phyloP scores from a whole-genome alignment of 1,284 basidiomycete genomes.

The Pseudozyma tsukubaensis region DNA sequence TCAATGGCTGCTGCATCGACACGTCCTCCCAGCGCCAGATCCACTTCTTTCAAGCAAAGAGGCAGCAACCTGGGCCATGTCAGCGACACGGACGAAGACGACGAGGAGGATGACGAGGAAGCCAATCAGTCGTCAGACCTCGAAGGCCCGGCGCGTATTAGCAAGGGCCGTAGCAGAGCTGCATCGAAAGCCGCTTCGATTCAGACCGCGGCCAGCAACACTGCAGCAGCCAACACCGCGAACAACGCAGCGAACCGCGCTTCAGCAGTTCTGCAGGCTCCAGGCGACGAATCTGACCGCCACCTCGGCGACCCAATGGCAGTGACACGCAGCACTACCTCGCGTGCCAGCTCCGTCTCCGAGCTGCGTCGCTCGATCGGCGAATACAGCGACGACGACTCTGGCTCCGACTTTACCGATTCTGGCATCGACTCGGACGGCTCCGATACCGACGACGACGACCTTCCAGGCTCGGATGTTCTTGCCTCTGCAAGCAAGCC shows the following conservation, averaged over 20 bases:
- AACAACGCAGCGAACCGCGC: conserved; percentile 61
- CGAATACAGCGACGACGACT: conserved; percentile 39
- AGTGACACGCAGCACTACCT: conserved; percentile 40
- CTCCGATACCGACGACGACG: conserved; percentile 38
- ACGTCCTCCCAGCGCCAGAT: conserved; percentile 46
- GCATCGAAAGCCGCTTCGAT: conserved; percentile 56
- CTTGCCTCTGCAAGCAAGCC: conserved; percentile 41
- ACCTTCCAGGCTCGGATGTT: conserved; percentile 19
- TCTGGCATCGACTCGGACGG: conserved; percentile 33
- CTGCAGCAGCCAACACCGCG: too few species aligned
- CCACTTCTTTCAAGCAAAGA: conserved; percentile 64
- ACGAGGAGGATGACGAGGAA: conserved; percentile 66
- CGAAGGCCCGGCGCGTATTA: conserved; percentile 25
- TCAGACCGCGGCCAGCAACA: conserved; percentile 15
- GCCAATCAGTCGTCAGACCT: conserved; percentile 54
- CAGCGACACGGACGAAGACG: conserved; percentile 47
- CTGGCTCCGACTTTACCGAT: conserved; percentile 51
- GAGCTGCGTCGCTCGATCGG: conserved; percentile 60
- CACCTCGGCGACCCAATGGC: conserved; percentile 56
- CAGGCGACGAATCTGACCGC: conserved; percentile 53
- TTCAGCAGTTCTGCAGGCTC: conserved; percentile 52
- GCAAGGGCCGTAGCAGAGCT: conserved; percentile 68
- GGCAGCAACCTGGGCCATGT: conserved; percentile 70
- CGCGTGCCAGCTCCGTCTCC: conserved; percentile 43
- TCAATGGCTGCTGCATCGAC: conserved; percentile 47